Evolutionary conservation across 2,329 filamentous ascomycete species (phyloP), one percentile per base, ranked within the genome.

Genomic region (Penicillium concentricum): DNA sequence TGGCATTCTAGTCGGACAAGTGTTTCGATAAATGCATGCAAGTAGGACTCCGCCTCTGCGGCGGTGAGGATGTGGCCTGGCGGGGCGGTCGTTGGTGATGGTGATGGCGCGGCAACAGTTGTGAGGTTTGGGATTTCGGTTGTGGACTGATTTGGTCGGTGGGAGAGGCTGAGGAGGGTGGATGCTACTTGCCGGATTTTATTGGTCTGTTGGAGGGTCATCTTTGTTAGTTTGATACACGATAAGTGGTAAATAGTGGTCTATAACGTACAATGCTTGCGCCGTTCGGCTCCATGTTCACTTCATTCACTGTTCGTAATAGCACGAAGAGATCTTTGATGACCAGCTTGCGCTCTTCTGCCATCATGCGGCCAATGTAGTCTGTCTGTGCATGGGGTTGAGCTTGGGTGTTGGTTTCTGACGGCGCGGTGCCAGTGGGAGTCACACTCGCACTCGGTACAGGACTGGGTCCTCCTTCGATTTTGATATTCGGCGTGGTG

Each of bases 131-230:
- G 49, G 15, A 57, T 49, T 37, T 58, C 47, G 13, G 58, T 43
- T 24, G 56, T 45, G 10, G 57, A 34, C 41, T 46, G 79, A 65
- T 83, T 83, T 26, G 79, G 75, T 41, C 79, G 74, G 47, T 80
- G 78, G 2, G 84, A 82, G 1, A 81, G 78, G 60, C 89, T 86
- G 47, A 95, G 82, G 8, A 96, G 81, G 0, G 91, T 94, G 28
- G 87, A 88, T 1, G 91, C 91, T 38, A 96, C 88, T 68, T 90
- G 88, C 10, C 91, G 88, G 63, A 96, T 90, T 78, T 96, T 95
- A 77, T 86, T 86, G 67, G 90, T 91, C 83, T 85, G 71, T 37
- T 5, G 16, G 12, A n/a, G 7, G 16, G 16, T 5, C 13, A 2
- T 20, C 18, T 38, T 42, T 18, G 47, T 59, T 41, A 54, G 55